These are phyloP conservation scores for Aspergillus cristatus DNA, from an alignment of 495 filamentous ascomycete genomes.

Conservation along the genomic window DNA sequence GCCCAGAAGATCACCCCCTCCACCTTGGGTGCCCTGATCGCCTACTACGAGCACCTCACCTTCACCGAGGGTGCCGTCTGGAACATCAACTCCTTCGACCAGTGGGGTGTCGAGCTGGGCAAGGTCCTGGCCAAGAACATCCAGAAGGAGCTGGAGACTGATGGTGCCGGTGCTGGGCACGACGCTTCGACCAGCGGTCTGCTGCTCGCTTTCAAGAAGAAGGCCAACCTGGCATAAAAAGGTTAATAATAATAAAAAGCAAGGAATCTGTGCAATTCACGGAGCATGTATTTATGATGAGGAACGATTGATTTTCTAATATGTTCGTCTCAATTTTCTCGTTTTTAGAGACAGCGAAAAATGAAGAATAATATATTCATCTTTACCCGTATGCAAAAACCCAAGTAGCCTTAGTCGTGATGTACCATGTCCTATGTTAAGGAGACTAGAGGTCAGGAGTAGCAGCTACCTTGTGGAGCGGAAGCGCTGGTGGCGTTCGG, in stretches of 20 bases:
- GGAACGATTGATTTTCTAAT: slow-evolving; percentile 13
- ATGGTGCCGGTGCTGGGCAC: slow-evolving; percentile 58
- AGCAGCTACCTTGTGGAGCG: too few relatives aligned
- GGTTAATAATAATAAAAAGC: slow-evolving; percentile 11
- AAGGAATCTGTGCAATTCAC: slow-evolving; percentile 10
- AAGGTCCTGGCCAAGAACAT: slow-evolving; percentile 93
- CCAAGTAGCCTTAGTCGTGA: neutral
- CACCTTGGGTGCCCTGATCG: slow-evolving; percentile 89
- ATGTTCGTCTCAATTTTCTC: neutral
- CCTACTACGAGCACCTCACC: slow-evolving; percentile 96
- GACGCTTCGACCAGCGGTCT: slow-evolving; percentile 83
- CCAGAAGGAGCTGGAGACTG: slow-evolving; percentile 66
- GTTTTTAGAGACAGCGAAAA: too few relatives aligned
- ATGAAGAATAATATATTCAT: neutral
- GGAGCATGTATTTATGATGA: slow-evolving; percentile 21
- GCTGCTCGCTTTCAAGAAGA: slow-evolving; percentile 76
- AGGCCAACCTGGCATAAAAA: slow-evolving; percentile 41
- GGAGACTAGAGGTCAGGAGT: too few relatives aligned
- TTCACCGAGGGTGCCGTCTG: slow-evolving; percentile 96
- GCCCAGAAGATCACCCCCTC: slow-evolving; percentile 90
- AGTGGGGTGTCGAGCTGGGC: slow-evolving; percentile 98
- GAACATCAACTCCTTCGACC: slow-evolving; percentile 99
- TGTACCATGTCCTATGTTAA: neutral
- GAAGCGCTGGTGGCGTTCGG: too few relatives aligned
- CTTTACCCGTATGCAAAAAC: too few relatives aligned